phyloP scores from a whole-genome alignment of 2,329 filamentous ascomycete species.

The Colletotrichum graminicola region DNA sequence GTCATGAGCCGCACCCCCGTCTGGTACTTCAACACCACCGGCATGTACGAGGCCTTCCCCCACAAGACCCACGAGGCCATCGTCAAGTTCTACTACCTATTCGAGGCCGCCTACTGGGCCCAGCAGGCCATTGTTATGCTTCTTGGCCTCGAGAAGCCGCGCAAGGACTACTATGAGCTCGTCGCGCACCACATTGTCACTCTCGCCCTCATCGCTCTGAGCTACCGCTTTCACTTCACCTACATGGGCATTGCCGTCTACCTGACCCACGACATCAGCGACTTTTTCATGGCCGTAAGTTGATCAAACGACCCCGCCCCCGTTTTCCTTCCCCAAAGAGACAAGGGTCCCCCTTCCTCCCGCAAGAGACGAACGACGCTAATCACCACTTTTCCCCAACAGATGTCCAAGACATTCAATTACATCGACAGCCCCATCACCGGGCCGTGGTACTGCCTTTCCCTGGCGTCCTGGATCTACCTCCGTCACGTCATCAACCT shows the following conservation, averaged over 20 bases:
- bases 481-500: slow-evolving; percentile 77
- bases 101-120: slow-evolving; percentile 80
- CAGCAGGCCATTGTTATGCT: slow-evolving; percentile 79
- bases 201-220: slow-evolving; percentile 73
- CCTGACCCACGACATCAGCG: slow-evolving; percentile 80
- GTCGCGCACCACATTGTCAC: slow-evolving; percentile 81
- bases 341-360: too few relatives aligned
- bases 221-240: slow-evolving; percentile 82
- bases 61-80: slow-evolving; percentile 73
- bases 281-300: slow-evolving; percentile 80
- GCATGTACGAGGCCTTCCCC: slow-evolving; percentile 79
- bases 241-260: slow-evolving; percentile 81
- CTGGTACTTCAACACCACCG: slow-evolving; percentile 80
- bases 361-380: too few relatives aligned
- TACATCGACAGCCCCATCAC: slow-evolving; percentile 75
- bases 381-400: not conserved
- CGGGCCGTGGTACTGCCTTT: slow-evolving; percentile 74
- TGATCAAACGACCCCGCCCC: too few relatives aligned
- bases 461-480: slow-evolving; percentile 77
- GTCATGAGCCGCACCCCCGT: slow-evolving; percentile 78
- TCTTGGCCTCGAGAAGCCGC: slow-evolving; percentile 76
- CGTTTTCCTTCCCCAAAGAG: too few relatives aligned
- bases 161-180: slow-evolving; percentile 82
- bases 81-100: slow-evolving; percentile 82
- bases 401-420: slow-evolving; percentile 78